Evolutionary conservation across 2,329 filamentous ascomycete genomes (phyloP), one percentile per base, ranked within the genome.

Genomic region (Akanthomyces uredinophilus): DNA sequence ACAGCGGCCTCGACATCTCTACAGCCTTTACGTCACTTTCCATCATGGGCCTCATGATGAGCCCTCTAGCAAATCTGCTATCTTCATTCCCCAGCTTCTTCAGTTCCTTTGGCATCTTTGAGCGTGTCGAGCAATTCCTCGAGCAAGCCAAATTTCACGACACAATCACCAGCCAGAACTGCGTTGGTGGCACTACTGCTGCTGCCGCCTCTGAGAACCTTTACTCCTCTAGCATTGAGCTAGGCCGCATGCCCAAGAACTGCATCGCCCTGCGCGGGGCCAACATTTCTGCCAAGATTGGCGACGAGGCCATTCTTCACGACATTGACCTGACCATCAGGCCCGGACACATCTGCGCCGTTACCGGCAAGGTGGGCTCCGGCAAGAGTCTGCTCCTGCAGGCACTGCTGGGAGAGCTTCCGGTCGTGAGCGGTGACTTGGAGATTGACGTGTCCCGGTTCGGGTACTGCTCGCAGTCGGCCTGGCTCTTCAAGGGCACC

Each of bases 11-110:
- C 13, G 63, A 57, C 7, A 58, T 60, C 13, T 61, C 62, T 13
- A 57, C 55, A 0, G 65, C 65, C 16, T 71, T 71, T 55, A 69
- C 68, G 0, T 68, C 69, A 1, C 60, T 71, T 1, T 64, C 67
- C 14, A 68, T 71, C 20, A 69, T 70, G 18, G 60, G 46, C 1
- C 46, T 71, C 10, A 65, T 70, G 14, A 53, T 65, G 3, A 63
- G 39, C 13, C 69, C 69, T 2, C 22, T 71, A 8, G 62, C 65
- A 3, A 60, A 64, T 1, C 61, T 71, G 4, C 60, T 70, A 35
- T 63, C 56, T 1, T 58, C 68, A 3, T 64, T 71, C 1, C 68
- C 69, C 2, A 58, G 54, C 4, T 65, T 70, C 5, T 47, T 68
- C 20, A 64, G 65, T 20, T 70, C 66, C 7, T 39, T 70, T 8